phyloP scores from a whole-genome alignment of 768 basidiomycete species.

The Rhizopogon roseolus region DNA sequence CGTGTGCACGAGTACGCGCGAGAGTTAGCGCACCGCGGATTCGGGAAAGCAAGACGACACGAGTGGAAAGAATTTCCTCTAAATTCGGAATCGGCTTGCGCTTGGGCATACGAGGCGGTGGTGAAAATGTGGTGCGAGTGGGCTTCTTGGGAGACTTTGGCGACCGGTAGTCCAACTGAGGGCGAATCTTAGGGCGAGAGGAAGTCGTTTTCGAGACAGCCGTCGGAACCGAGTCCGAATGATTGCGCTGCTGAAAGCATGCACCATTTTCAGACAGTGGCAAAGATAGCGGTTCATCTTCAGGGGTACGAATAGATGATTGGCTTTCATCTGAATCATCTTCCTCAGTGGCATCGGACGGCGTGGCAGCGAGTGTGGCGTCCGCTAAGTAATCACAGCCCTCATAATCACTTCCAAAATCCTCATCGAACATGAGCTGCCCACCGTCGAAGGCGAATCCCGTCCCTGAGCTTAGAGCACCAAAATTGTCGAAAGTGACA shows the following conservation, averaged over 20 bases:
- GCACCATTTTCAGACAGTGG: not conserved
- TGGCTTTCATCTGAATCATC: conserved; percentile 24
- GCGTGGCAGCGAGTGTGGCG: conserved; percentile 13
- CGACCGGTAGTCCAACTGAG: not conserved
- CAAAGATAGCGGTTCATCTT: conserved; percentile 16
- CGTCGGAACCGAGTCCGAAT: not conserved
- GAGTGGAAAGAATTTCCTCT: conserved; percentile 13
- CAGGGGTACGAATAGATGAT: conserved; percentile 20
- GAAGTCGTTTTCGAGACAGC: conserved; percentile 18
- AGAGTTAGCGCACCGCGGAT: conserved; percentile 37
- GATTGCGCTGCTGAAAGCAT: not conserved
- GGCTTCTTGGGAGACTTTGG: not conserved
- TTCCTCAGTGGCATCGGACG: conserved; percentile 23
- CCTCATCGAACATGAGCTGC: conserved; percentile 5
- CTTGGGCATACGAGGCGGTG: conserved; percentile 7
- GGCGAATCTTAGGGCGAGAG: conserved; percentile 22
- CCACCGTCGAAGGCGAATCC: conserved; percentile 3
- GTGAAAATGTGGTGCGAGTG: not conserved
- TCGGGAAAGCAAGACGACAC: conserved; percentile 24
- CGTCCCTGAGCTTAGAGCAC: not conserved
- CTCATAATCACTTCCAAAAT: conserved; percentile 6
- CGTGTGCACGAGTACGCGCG: conserved; percentile 37
- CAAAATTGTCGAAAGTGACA: conserved; percentile 14
- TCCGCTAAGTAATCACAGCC: conserved; percentile 7
- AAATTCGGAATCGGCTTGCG: not conserved